These are phyloP conservation scores for Medicago truncatula DNA, from an alignment of 306 rosid genomes.

Conservation along the genomic window DNA sequence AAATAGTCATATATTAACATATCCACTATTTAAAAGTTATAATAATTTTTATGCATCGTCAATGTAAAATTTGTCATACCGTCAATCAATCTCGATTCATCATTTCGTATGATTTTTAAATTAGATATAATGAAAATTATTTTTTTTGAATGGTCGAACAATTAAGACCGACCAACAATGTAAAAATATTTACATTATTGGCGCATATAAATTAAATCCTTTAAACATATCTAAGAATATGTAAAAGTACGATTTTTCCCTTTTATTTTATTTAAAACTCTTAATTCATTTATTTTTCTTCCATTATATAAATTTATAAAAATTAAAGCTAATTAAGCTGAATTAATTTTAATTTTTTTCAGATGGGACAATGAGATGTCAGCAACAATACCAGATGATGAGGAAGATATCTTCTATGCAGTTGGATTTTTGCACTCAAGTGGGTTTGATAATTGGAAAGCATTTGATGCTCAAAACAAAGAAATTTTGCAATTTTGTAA, in stretches of 20 bases:
- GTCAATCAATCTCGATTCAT: too few species aligned
- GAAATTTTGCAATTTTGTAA: conserved; percentile 70
- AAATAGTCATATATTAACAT: background rate
- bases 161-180: too few species aligned
- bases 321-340: background rate
- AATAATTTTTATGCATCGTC: background rate
- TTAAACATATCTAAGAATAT: background rate
- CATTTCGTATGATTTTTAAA: too few species aligned
- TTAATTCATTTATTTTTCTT: background rate
- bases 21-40: background rate
- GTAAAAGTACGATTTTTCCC: background rate
- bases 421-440: conserved; percentile 74
- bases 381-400: conserved; percentile 78
- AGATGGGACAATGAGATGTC: conserved; percentile 90
- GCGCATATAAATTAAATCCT: background rate
- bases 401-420: conserved; percentile 82
- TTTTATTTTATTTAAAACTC: background rate
- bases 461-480: conserved; percentile 62
- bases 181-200: background rate
- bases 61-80: background rate
- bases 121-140: too few species aligned
- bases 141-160: too few species aligned
- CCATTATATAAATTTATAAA: background rate
- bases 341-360: conserved; percentile 23
- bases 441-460: conserved; percentile 74